Base-by-base conservation (phyloP, 306 rosid species). In the Potentilla sterilis region DNA sequence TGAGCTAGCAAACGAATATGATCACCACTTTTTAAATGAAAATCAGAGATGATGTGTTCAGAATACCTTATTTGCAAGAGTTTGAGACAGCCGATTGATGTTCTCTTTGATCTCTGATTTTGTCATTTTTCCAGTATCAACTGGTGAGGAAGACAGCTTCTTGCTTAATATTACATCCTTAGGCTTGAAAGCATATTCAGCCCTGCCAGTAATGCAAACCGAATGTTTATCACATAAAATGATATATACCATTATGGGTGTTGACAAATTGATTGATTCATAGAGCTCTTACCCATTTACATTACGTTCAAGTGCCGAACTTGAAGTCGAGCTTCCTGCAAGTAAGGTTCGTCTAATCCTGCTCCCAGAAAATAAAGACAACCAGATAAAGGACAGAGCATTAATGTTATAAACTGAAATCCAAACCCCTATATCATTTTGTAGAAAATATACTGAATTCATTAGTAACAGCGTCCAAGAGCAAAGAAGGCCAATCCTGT, bases 181-280 rank as follows among this genome's bases (percentile, higher is more conserved):
- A 0, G 98, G 98, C 7, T 87, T 92, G 85, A 85, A 90, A 59
- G 98, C 98, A 77, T 75, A 81, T 59, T 75, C 88, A 34, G 92
- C 87, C 51, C 98, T 94, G 89, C 66, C 74, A 75, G 48, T 34
- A 78, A 77, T 42, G 55, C 28, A 75, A 47, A 48, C 49, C 61
- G 69, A 76, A 73, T 37, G 65, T 48, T 55, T 83, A 74, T 52
- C 48, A 61, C 16, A 32, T 51, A 64, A 12, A 76, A 74, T 49
- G 12, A 57, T 66, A 57, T 6, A n/a, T 38, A 63, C 18, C 68
- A 35, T 48, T 21, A n/a, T 67, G 10, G 55, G 32, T 75, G 43
- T 72, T 8, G 35, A 11, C n/a, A 81, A 21, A 19, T 38, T 11
- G 32, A 66, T 57, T 15, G 69, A 77, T 67, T 24, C 42, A 18